Conservation (phyloP, 768 basidiomycete genomes). For the Xerocomellus dryophilus region DNA sequence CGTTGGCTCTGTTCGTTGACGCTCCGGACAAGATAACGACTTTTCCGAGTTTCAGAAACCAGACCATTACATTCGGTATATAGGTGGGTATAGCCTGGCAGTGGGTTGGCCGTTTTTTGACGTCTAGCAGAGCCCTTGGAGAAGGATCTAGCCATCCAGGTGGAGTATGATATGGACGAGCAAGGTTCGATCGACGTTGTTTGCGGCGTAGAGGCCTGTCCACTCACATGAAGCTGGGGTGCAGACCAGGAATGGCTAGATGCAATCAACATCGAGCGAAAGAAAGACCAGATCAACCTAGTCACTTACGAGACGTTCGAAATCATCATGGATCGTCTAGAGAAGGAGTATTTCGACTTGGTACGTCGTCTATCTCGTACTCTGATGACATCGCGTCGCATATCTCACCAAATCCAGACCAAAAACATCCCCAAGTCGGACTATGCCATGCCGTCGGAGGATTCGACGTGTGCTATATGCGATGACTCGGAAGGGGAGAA, state of each 20-base stretch:
- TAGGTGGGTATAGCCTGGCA: slow-evolving; percentile 51
- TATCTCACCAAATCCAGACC: slow-evolving; percentile 48
- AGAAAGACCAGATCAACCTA: slow-evolving; percentile 64
- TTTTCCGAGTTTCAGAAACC: slow-evolving; percentile 71
- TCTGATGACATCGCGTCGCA: slow-evolving; percentile 1
- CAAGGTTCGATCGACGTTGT: slow-evolving; percentile 58
- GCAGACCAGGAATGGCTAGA: slow-evolving; percentile 96
- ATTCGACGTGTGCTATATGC: slow-evolving; percentile 94
- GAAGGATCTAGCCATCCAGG: slow-evolving; percentile 84
- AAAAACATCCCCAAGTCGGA: slow-evolving; percentile 92
- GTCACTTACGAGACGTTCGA: slow-evolving; percentile 89
- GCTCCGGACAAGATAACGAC: slow-evolving; percentile 51
- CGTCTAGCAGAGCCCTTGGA: slow-evolving; percentile 76
- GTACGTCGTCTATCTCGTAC: slow-evolving; percentile 42
- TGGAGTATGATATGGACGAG: slow-evolving; percentile 99
- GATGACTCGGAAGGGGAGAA: slow-evolving; percentile 99
- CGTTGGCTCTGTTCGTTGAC: slow-evolving; percentile 1
- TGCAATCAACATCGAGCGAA: slow-evolving; percentile 74
- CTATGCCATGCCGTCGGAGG: slow-evolving; percentile 85
- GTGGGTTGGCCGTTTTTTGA: slow-evolving; percentile 4
- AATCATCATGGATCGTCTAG: slow-evolving; percentile 93
- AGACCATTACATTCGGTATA: slow-evolving; percentile 87
- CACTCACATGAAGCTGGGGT: slow-evolving; percentile 1
- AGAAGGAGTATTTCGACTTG: slow-evolving; percentile 99
- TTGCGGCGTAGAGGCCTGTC: neutral